Evolutionary conservation across 768 basidiomycete species (phyloP), one percentile per base, ranked within the genome.

Genomic region (Glaciozyma antarctica): DNA sequence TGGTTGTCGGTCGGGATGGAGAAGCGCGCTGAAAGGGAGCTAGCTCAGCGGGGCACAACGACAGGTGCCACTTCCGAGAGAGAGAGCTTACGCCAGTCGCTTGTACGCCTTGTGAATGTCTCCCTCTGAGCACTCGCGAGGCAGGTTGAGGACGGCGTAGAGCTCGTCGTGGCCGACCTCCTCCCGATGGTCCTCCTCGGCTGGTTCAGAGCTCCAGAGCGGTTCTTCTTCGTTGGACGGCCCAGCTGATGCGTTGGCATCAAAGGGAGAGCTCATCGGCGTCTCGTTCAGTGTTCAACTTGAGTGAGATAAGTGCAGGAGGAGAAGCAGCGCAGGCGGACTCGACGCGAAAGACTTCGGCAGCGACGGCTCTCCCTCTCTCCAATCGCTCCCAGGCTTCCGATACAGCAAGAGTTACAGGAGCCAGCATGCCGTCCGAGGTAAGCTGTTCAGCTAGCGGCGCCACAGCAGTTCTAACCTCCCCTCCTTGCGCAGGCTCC

Each of bases 1-100:
- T 26, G 79, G 81, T 65, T 90, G 87, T 73, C 86, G 86, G 80
- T 94, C 90, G 0, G 90, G 90, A 71, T 94, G 90, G 68, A 88
- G 89, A 24, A 86, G 77, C 34, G 90, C 70, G 63, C 59, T n/a
- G 19, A 10, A 26, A 0, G 21, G 1, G 45, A 12, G 3, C 44
- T 15, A 13, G 38, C 54, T 65, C 41, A 69, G 59, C 17, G 55
- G 6, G 19, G 45, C 28, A 44, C 55, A 26, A 22, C 6, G 19
- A 2, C 16, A 34, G 2, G 2, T 9, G 5, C 6, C 32, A 22
- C 26, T 5, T 38, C 32, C 32, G 28, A 15, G 28, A 43, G 28
- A 43, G 45, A 9, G 51, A 60, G 7, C 4, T 67, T 63, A 81
- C 6, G 89, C 90, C 32, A 91, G 76, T 8, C 82, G 75, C 49